Conservation (phyloP, 768 basidiomycete species). For the Chalciporus pseudorubinellus region DNA sequence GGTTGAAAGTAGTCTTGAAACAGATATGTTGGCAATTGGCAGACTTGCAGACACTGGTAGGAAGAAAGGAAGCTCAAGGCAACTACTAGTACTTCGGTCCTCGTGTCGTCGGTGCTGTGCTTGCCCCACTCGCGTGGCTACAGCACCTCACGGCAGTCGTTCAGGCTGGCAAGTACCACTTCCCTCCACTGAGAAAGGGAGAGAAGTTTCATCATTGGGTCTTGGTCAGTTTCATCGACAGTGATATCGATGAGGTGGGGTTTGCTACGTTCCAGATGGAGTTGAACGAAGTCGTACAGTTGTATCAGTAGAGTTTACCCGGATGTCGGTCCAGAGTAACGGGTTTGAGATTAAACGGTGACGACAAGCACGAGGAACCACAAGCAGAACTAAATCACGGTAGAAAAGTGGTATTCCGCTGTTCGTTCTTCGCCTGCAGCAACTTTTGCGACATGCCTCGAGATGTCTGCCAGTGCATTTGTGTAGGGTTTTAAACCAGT, state of each 20-base stretch:
- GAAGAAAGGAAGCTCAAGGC: too few relatives aligned
- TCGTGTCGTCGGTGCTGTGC: too few relatives aligned
- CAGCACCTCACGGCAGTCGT: too few relatives aligned
- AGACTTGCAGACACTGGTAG: too few relatives aligned
- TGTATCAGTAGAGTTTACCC: background rate
- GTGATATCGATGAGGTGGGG: conserved; percentile 49
- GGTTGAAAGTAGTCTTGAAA: too few relatives aligned
- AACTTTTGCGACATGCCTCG: conserved; percentile 17
- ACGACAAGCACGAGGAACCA: conserved; percentile 57
- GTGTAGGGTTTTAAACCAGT: conserved; percentile 8
- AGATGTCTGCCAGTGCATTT: conserved; percentile 30
- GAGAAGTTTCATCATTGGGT: too few relatives aligned
- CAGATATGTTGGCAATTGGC: too few relatives aligned
- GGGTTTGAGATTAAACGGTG: conserved; percentile 53
- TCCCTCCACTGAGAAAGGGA: too few relatives aligned
- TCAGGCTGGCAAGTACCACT: too few relatives aligned
- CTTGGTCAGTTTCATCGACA: conserved; percentile 36
- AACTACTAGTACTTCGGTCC: too few relatives aligned
- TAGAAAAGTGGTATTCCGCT: background rate
- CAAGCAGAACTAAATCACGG: conserved; percentile 41
- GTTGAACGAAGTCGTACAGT: conserved; percentile 43
- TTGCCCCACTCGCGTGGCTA: too few relatives aligned
- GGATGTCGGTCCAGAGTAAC: conserved; percentile 50
- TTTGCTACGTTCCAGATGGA: conserved; percentile 53
- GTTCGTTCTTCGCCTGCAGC: conserved; percentile 8